A percentile compares a stretch with the other conserved stretches of the same genome.
phyloP scores from a whole-genome alignment of 768 basidiomycete species.

The Pleurotus eryngii region DNA sequence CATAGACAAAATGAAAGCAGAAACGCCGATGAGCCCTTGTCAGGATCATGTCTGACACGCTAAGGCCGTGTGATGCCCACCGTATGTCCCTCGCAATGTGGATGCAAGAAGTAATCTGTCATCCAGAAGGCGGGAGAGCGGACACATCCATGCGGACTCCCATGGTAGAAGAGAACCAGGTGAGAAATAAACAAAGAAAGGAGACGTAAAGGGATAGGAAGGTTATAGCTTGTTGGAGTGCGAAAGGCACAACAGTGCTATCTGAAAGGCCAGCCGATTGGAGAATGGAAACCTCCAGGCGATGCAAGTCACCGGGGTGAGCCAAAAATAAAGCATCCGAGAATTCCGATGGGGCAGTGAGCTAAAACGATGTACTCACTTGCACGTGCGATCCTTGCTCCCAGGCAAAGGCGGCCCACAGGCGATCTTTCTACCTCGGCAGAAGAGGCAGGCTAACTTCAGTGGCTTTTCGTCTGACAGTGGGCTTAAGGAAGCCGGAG shows the following conservation, averaged over 20 bases:
- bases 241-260: no score
- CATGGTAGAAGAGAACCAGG: background rate
- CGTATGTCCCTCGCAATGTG: background rate
- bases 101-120: background rate
- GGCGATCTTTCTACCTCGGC: slow-evolving; percentile 66
- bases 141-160: background rate
- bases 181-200: background rate
- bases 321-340: background rate
- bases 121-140: background rate
- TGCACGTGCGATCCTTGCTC: slow-evolving; percentile 58
- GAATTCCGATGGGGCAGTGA: background rate
- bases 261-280: background rate
- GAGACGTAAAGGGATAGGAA: background rate
- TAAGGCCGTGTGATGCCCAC: slow-evolving; percentile 5
- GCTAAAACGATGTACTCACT: slow-evolving; percentile 39
- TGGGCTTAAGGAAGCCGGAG: slow-evolving; percentile 19
- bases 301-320: background rate
- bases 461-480: slow-evolving; percentile 25
- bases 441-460: slow-evolving; percentile 63
- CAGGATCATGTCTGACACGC: background rate
- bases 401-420: slow-evolving; percentile 57
- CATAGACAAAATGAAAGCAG: no score
- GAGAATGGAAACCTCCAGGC: background rate
- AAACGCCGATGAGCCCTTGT: no score
- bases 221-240: background rate